Evolutionary conservation across 352 stramenopile genomes (phyloP).

Genomic region (Phytophthora crassamura): DNA sequence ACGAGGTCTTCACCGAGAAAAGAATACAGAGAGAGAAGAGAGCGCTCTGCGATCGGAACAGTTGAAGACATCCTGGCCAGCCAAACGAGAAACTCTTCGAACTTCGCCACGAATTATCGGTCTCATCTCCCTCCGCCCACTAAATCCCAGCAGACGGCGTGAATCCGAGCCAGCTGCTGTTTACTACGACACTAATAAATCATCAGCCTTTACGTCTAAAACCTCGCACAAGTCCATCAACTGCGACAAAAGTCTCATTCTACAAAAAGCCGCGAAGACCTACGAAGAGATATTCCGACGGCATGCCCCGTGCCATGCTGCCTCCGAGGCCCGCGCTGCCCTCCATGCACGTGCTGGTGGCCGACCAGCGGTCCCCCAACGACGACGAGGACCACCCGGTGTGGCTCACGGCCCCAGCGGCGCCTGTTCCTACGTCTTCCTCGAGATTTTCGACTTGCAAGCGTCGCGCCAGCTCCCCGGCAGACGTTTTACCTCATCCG

Average conservation of each 20-base stretch:
- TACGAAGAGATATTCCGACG: neutral
- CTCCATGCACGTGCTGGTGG: slow-evolving; percentile 7
- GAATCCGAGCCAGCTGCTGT: slow-evolving; percentile 22
- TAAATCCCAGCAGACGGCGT: slow-evolving; percentile 26
- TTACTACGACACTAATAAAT: slow-evolving; percentile 9
- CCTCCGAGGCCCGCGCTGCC: slow-evolving; percentile 23
- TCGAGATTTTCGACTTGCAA: slow-evolving; percentile 41
- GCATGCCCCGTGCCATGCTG: slow-evolving; percentile 22
- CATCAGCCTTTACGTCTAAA: slow-evolving; percentile 17
- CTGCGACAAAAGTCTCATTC: slow-evolving; percentile 11
- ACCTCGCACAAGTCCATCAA: neutral
- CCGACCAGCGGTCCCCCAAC: slow-evolving; percentile 1
- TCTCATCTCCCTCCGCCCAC: slow-evolving; percentile 7
- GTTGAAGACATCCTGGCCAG: slow-evolving; percentile 29
- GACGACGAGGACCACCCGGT: slow-evolving; percentile 17
- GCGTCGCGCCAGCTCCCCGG: slow-evolving; percentile 59
- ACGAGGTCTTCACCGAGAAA: slow-evolving; percentile 1
- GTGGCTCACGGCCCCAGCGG: slow-evolving; percentile 22
- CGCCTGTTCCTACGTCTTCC: slow-evolving; percentile 4
- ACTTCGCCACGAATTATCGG: too few species aligned
- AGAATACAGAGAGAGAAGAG: neutral
- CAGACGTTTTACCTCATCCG: slow-evolving; percentile 48
- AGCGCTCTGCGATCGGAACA: slow-evolving; percentile 6
- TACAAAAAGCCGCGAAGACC: slow-evolving; percentile 15
- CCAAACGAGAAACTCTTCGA: neutral